Percentiles rank a stretch among this genome's conserved stretches.
Evolutionary conservation across 129 eudicot genomes (phyloP).

Genomic region (Oenanthe sinensis): DNA sequence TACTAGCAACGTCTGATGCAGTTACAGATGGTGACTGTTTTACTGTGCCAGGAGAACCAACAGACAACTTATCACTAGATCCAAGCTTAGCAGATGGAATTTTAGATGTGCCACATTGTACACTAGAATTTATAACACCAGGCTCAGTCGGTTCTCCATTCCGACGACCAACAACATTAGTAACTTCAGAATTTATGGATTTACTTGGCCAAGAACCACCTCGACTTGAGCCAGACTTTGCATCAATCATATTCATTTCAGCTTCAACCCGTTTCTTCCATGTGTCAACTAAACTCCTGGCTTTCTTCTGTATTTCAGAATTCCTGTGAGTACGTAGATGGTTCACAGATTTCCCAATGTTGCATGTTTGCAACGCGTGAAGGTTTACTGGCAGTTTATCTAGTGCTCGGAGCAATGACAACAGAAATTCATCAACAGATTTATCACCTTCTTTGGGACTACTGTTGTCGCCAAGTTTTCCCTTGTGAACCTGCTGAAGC

Average conservation of each 20-base stretch:
- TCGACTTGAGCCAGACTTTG: slow-evolving; percentile 41
- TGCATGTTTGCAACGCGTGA: slow-evolving; percentile 42
- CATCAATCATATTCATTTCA: slow-evolving; percentile 48
- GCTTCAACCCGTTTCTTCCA: slow-evolving; percentile 67
- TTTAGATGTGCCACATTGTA: slow-evolving; percentile 45
- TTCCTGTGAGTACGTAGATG: slow-evolving; percentile 42
- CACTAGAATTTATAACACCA: slow-evolving; percentile 39
- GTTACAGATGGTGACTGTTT: slow-evolving; percentile 31
- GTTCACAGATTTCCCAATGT: slow-evolving; percentile 56
- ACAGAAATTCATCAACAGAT: slow-evolving; percentile 48
- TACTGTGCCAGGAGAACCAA: slow-evolving; percentile 40
- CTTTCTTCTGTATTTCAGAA: slow-evolving; percentile 47
- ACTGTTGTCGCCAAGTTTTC: slow-evolving; percentile 30
- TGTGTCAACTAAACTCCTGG: slow-evolving; percentile 51
- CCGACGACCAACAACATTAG: slow-evolving; percentile 32
- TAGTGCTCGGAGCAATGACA: slow-evolving; percentile 47
- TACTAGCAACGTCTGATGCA: slow-evolving; percentile 11
- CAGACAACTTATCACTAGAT: slow-evolving; percentile 48
- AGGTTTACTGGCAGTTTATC: slow-evolving; percentile 55
- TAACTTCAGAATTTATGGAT: slow-evolving; percentile 38
- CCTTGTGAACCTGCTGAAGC: slow-evolving; percentile 53
- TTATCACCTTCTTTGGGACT: slow-evolving; percentile 36
- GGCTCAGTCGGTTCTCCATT: slow-evolving; percentile 24
- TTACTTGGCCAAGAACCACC: slow-evolving; percentile 48
- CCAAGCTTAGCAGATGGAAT: slow-evolving; percentile 27